Evolutionary conservation across 768 basidiomycete species (phyloP), one percentile per base, ranked within the genome.

Genomic region (Termitomyces sp.): DNA sequence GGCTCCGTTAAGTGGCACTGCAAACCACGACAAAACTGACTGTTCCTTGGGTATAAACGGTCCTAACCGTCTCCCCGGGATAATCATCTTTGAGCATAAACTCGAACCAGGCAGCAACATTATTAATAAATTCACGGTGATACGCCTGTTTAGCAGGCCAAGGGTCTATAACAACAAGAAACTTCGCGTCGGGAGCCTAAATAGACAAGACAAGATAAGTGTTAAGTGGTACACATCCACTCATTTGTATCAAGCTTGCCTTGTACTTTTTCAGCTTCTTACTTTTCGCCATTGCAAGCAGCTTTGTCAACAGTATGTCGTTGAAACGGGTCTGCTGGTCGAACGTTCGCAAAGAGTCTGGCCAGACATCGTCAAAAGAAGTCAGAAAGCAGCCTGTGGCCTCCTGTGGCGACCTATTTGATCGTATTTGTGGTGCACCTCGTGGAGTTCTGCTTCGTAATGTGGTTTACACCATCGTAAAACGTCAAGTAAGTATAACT

Each of bases 51-150:
- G 68, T 69, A 49, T 68, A 76, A 18, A 76, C 60, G 1, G 68
- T 63, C 16, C 63, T 63, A 16, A 68, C 66, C 4, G 63, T 63
- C 5, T 67, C 62, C 8, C 63, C 65, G 10, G 69, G 71, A 60
- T 71, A 68, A 4, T 69, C 63, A 1, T 70, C 69, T 35, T 53
- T 58, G 2, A 76, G 58, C 75, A 76, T 75, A n/a, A 68, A 50
- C 36, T 71, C 68, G 26, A 76, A 71, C 75, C 75, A 76, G 26
- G 63, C 67, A 14, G 68, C 69, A 12, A 74, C 67, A 46, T 71
- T 69, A 41, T 71, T 68, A 33, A 71, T 61, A 44, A 70, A 69
- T 9, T 55, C 60, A 8, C 58, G 56, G 9, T 64, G 59, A 12
- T 55, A 49, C 33, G 67, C 53, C 18, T 52, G 56, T 3, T 68